These are phyloP conservation scores for Aspergillus intermedius DNA, from an alignment of 2,329 filamentous ascomycete species.

Conservation along the genomic window DNA sequence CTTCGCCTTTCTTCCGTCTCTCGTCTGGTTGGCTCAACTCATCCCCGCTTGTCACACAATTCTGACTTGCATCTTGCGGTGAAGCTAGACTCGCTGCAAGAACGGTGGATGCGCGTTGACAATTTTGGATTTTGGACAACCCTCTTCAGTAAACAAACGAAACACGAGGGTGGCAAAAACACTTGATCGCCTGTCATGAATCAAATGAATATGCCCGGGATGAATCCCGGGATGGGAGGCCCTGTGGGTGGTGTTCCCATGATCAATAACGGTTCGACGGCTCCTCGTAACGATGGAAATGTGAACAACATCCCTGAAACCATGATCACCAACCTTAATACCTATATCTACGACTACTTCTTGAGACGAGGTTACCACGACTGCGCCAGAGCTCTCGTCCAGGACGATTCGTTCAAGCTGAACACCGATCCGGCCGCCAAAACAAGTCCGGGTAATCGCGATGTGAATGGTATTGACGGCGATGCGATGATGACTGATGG, in stretches of 20 bases:
- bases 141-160: constrained; percentile 21
- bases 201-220: constrained; percentile 52
- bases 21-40: constrained; percentile 14
- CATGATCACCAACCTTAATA: constrained; percentile 48
- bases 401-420: constrained; percentile 54
- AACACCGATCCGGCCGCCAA: constrained; percentile 53
- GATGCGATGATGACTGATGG: constrained; percentile 76
- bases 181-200: constrained; percentile 42
- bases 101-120: constrained; percentile 29
- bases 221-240: constrained; percentile 50
- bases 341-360: constrained; percentile 68
- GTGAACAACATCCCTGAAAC: constrained; percentile 31
- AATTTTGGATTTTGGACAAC: constrained; percentile 13
- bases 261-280: constrained; percentile 46
- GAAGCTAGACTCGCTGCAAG: constrained; percentile 7
- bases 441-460: constrained; percentile 62
- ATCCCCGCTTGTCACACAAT: constrained; percentile 2
- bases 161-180: constrained; percentile 29
- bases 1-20: constrained; percentile 6
- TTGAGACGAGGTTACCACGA: constrained; percentile 78
- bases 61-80: too few species aligned
- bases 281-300: constrained; percentile 38
- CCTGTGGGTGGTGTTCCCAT: constrained; percentile 53
- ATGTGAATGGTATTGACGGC: constrained; percentile 66
- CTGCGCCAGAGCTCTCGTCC: constrained; percentile 68